A percentile compares a stretch with the other conserved stretches of the same genome.
These are phyloP conservation scores for Saccharomycopsis javanensis DNA, from an alignment of 805 yeast species.

Conservation along the genomic window DNA sequence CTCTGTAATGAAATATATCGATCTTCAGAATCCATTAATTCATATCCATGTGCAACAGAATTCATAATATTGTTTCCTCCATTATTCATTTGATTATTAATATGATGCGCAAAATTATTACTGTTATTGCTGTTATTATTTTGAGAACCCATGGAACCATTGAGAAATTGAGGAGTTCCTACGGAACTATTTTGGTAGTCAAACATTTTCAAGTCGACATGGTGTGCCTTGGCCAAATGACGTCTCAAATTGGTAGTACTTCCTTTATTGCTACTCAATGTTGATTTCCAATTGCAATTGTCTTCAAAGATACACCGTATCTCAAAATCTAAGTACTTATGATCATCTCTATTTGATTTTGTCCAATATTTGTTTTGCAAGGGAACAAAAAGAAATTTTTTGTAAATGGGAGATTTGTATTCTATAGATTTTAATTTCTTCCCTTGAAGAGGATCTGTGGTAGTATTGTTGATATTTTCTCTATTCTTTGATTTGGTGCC, in stretches of 20 bases:
- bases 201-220: constrained; percentile 1
- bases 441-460: background rate
- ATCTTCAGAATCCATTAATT: background rate
- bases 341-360: background rate
- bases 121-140: background rate
- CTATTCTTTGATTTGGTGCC: too few species aligned
- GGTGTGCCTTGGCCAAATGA: background rate
- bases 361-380: background rate
- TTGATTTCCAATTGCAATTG: constrained; percentile 1
- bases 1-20: constrained; percentile 1
- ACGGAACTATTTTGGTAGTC: background rate
- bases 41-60: background rate
- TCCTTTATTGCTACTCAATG: background rate
- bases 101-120: background rate
- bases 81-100: background rate
- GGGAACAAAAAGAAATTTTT: background rate
- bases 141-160: background rate
- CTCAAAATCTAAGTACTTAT: background rate
- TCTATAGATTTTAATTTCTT: background rate
- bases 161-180: background rate
- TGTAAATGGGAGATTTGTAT: background rate
- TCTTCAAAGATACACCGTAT: background rate
- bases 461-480: too few species aligned
- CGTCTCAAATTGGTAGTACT: background rate
- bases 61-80: background rate